Evolutionary conservation across 2,329 filamentous ascomycete species (phyloP).

Genomic region (Neoscytalidium dimidiatum): DNA sequence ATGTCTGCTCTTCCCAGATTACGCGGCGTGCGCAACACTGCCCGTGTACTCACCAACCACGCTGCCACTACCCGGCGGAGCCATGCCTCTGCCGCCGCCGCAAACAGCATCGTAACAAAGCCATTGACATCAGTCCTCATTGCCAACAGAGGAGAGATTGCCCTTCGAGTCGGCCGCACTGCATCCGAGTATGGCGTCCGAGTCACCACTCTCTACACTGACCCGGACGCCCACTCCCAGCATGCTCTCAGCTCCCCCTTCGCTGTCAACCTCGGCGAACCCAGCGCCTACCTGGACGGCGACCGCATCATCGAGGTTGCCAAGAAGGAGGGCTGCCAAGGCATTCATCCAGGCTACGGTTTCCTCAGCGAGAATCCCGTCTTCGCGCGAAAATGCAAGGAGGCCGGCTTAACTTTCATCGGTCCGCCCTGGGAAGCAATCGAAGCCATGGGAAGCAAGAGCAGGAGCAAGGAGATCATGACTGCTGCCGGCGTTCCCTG

Average conservation of each 20-base stretch:
- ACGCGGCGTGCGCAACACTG: background rate
- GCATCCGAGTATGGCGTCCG: conserved; percentile 85
- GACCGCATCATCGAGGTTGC: conserved; percentile 89
- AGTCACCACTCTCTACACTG: conserved; percentile 93
- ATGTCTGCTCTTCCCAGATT: conserved; percentile 1
- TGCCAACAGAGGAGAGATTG: conserved; percentile 96
- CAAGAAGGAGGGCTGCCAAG: conserved; percentile 81
- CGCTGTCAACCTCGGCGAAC: conserved; percentile 78
- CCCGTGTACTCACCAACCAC: conserved; percentile 1
- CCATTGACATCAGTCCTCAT: conserved; percentile 77
- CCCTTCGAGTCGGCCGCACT: conserved; percentile 86
- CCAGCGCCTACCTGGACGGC: conserved; percentile 88
- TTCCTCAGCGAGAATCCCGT: conserved; percentile 90
- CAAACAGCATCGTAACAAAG: background rate
- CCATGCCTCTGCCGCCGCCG: background rate
- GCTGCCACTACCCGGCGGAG: background rate
- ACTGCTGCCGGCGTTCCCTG: conserved; percentile 90
- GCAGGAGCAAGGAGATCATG: conserved; percentile 94
- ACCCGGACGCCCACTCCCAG: conserved; percentile 83
- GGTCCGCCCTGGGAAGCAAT: conserved; percentile 80
- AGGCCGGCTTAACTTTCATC: conserved; percentile 91
- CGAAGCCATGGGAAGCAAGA: conserved; percentile 88
- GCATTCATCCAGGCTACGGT: conserved; percentile 94
- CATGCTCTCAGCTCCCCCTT: conserved; percentile 85
- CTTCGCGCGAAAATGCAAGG: conserved; percentile 85